A percentile compares a stretch with the other conserved stretches of the same genome.
These are phyloP conservation scores for Harringtonia lauricola DNA, from an alignment of 2,329 filamentous ascomycete species.

Conservation along the genomic window DNA sequence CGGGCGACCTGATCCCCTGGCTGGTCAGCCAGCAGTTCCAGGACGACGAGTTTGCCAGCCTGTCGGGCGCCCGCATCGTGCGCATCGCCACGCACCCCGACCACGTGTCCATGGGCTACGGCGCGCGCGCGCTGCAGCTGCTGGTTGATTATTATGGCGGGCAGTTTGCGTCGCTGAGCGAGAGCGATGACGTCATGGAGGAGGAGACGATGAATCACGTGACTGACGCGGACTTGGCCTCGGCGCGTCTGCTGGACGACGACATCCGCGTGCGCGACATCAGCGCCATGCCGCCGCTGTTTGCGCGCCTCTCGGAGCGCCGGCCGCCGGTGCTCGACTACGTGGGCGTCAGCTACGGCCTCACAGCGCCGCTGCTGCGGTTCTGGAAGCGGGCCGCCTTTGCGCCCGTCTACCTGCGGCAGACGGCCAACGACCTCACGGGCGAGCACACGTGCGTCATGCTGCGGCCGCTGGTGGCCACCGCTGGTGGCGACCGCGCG, in stretches of 20 bases:
- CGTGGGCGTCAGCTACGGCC: conserved; percentile 86
- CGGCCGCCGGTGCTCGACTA: conserved; percentile 78
- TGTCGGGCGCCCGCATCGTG: conserved; percentile 86
- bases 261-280: conserved; percentile 86
- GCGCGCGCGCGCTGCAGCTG: conserved; percentile 75
- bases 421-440: conserved; percentile 92
- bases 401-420: conserved; percentile 80
- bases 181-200: conserved; percentile 41
- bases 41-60: conserved; percentile 86
- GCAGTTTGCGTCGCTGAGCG: conserved; percentile 75
- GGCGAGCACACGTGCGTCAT: conserved; percentile 98
- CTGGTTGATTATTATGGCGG: conserved; percentile 90
- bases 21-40: conserved; percentile 96
- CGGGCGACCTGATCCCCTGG: conserved; percentile 94
- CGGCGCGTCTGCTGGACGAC: conserved; percentile 68
- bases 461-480: conserved; percentile 58
- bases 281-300: conserved; percentile 83
- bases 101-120: conserved; percentile 87
- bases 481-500: conserved; percentile 23
- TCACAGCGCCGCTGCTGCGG: conserved; percentile 78
- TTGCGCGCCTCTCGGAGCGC: conserved; percentile 76
- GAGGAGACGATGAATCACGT: conserved; percentile 63
- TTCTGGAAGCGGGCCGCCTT: conserved; percentile 93
- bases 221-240: conserved; percentile 71
- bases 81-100: conserved; percentile 95